These are phyloP conservation scores for Paramecium caudatum DNA, from an alignment of 73 alveolate genomes.

Conservation along the genomic window DNA sequence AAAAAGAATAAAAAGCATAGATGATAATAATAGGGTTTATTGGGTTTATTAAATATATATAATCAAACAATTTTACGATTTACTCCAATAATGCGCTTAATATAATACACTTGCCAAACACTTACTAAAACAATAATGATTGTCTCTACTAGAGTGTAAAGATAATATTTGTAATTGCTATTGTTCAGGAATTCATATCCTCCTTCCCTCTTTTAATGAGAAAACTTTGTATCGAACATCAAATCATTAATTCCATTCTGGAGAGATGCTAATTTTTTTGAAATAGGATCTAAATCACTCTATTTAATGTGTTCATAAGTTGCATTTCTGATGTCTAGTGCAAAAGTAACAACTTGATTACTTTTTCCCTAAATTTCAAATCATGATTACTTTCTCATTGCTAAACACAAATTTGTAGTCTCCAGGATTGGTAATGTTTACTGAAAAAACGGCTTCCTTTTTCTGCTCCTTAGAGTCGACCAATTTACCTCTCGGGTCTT, in stretches of 20 bases:
- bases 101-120: constrained; percentile 71
- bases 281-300: constrained; percentile 70
- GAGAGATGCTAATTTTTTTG: constrained; percentile 29
- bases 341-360: constrained; percentile 66
- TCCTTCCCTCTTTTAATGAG: constrained; percentile 57
- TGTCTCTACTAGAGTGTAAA: constrained; percentile 65
- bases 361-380: constrained; percentile 53
- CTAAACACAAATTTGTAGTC: constrained; percentile 68
- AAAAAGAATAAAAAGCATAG: constrained; percentile 22
- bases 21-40: background rate
- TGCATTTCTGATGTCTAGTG: constrained; percentile 67
- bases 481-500: constrained; percentile 58
- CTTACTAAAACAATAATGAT: constrained; percentile 45
- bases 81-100: constrained; percentile 62
- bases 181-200: constrained; percentile 42
- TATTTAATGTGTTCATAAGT: constrained; percentile 66
- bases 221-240: constrained; percentile 25
- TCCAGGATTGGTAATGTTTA: constrained; percentile 68
- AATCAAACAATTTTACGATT: constrained; percentile 71
- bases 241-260: constrained; percentile 40
- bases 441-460: constrained; percentile 70
- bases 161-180: constrained; percentile 25
- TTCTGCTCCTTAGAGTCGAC: constrained; percentile 22
- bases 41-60: constrained; percentile 6
- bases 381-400: constrained; percentile 58